Conservation (phyloP, 768 basidiomycete genomes). For the Boletus insuetus region DNA sequence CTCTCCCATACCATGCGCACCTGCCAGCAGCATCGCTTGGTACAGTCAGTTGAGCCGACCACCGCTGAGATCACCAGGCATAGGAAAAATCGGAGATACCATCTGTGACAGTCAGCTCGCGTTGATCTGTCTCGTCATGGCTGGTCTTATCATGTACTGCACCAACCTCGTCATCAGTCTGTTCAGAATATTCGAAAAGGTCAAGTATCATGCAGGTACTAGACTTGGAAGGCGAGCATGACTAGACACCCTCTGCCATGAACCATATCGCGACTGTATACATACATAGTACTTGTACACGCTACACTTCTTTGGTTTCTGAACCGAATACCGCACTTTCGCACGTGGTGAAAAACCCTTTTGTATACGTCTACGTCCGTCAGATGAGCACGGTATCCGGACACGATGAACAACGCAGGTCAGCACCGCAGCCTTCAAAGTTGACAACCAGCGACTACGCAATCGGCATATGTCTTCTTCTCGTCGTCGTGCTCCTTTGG, state of each 20-base stretch:
- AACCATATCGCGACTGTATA: background rate
- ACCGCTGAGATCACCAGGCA: slow-evolving; percentile 21
- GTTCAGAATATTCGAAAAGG: slow-evolving; percentile 86
- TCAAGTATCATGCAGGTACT: slow-evolving; percentile 63
- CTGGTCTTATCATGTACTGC: slow-evolving; percentile 79
- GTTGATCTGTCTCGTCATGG: slow-evolving; percentile 73
- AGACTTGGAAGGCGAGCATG: slow-evolving; percentile 15
- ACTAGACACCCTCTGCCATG: background rate
- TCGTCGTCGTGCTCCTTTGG: slow-evolving; percentile 84
- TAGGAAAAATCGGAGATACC: slow-evolving; percentile 49
- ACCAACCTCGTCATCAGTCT: slow-evolving; percentile 81
- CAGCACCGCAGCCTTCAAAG: slow-evolving; percentile 7
- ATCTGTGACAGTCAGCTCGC: slow-evolving; percentile 77
- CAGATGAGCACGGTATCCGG: slow-evolving; percentile 19
- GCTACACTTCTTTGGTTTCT: too few species aligned
- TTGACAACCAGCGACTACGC: slow-evolving; percentile 37
- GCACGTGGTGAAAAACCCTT: background rate
- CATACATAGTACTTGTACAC: too few species aligned
- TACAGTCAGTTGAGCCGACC: slow-evolving; percentile 63
- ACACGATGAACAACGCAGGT: slow-evolving; percentile 11
- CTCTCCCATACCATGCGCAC: slow-evolving; percentile 74
- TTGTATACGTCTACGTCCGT: background rate
- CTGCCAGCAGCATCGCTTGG: slow-evolving; percentile 60
- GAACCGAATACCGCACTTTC: background rate
- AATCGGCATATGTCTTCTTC: slow-evolving; percentile 65